Base-by-base conservation (phyloP, 148 eudicot species). In the Talinum fruticosum region DNA sequence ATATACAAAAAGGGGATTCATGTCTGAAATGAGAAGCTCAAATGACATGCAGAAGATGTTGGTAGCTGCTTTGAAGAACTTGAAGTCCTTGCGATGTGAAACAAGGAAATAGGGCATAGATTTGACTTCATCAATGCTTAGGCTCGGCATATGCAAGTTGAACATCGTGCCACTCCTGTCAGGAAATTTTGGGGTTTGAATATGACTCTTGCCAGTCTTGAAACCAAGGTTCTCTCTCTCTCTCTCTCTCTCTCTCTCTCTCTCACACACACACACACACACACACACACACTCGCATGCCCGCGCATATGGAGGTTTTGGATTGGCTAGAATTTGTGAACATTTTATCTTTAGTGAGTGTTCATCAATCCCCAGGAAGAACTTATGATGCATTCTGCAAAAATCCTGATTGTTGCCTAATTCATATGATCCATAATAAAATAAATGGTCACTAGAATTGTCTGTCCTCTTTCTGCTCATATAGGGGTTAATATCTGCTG, bases 1-100 rank as follows among this genome's bases (percentile, higher is more conserved):
- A 92, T 78, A 80, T 94, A 80, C 87, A 79, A 71, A 82, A 78
- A 89, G 97, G 82, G 95, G 89, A 78, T 80, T 94, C 69, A 65
- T 92, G 78, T 75, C 86, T 82, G 74, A 77, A 76, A 66, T 79
- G 72, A 77, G 79, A 75, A 73, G 37, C 73, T 71, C 76, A 14
- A 74, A 75, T 82, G 85, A 80, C 69, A 78, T 82, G 85, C 80
- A 44, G 30, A 29, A 76, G 67, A 76, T 76, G 65, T 64, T 92
- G 83, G 37, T 70, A 67, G 84, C 79, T 82, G 93, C 95, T 74
- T 69, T 83, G 78, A 54, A 76, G 77, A 87, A 62, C 72, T 78
- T 94, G 67, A 82, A 89, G 21, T 12, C 66, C 69, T 54, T 89
- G 76, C 82, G 79, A 81, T 75, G 62, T 65, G 82, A 74, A 84